These are phyloP conservation scores for Stagonosporopsis cucurbitacearum DNA, from an alignment of 2,329 filamentous ascomycete genomes.

Conservation along the genomic window DNA sequence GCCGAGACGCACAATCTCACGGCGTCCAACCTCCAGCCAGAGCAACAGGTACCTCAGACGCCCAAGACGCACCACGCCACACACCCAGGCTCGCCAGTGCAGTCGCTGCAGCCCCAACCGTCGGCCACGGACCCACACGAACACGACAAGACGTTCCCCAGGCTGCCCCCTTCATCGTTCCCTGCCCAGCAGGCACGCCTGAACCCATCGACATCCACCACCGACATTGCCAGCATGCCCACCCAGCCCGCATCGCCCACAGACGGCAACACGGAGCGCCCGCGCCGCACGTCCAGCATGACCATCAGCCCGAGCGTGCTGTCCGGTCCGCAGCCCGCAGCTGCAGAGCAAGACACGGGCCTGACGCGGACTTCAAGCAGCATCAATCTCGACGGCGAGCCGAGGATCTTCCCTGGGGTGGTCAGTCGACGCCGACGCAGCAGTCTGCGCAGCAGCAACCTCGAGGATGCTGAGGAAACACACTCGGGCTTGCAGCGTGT, in stretches of 20 bases:
- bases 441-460: constrained; percentile 11
- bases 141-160: constrained; percentile 37
- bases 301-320: constrained; percentile 32
- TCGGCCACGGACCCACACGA: constrained; percentile 48
- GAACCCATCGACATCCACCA: constrained; percentile 33
- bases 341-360: constrained; percentile 26
- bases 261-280: constrained; percentile 31
- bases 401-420: constrained; percentile 74
- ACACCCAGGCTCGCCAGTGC: constrained; percentile 48
- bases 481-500: constrained; percentile 22
- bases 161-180: constrained; percentile 37
- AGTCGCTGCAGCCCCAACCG: constrained; percentile 51
- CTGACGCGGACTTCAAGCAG: constrained; percentile 35
- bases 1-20: constrained; percentile 42
- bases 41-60: constrained; percentile 33
- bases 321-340: constrained; percentile 29
- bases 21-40: constrained; percentile 43
- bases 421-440: constrained; percentile 56
- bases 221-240: constrained; percentile 24
- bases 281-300: constrained; percentile 40
- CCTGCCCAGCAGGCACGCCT: constrained; percentile 48
- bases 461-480: constrained; percentile 10
- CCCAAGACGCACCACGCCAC: constrained; percentile 39
- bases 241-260: constrained; percentile 37
- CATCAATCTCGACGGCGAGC: constrained; percentile 60